Percentiles rank a stretch among this genome's conserved stretches.
Conservation (phyloP, 768 basidiomycete species). For the Crassisporium funariophilum region DNA sequence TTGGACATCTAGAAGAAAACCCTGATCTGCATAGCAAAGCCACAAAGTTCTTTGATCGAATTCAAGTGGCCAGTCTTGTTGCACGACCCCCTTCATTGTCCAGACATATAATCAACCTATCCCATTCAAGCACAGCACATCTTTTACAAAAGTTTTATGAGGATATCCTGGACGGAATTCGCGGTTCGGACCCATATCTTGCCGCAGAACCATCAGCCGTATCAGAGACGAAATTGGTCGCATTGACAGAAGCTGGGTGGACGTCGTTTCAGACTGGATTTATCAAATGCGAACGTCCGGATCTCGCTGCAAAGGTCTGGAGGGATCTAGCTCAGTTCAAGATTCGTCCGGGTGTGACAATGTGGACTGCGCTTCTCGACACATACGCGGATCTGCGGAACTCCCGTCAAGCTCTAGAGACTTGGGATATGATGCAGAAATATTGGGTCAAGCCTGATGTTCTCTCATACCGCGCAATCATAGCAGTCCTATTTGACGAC, state of each 20-base stretch:
- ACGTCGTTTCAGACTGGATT: constrained; percentile 67
- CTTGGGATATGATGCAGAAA: constrained; percentile 68
- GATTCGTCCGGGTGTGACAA: constrained; percentile 51
- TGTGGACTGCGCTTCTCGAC: constrained; percentile 76
- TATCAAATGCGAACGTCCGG: constrained; percentile 52
- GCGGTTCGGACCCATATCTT: constrained; percentile 55
- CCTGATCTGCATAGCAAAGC: constrained; percentile 43
- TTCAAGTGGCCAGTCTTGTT: constrained; percentile 55
- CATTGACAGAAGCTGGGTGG: constrained; percentile 63
- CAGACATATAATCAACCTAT: constrained; percentile 51
- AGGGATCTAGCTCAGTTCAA: constrained; percentile 56
- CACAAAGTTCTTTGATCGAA: constrained; percentile 44
- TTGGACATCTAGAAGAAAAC: constrained; percentile 37
- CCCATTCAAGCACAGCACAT: constrained; percentile 30
- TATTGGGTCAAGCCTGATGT: constrained; percentile 59
- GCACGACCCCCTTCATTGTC: constrained; percentile 50
- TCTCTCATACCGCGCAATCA: constrained; percentile 68
- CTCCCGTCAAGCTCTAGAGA: constrained; percentile 51
- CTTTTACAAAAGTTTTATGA: constrained; percentile 52
- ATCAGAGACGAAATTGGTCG: constrained; percentile 32
- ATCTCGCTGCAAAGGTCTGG: constrained; percentile 69
- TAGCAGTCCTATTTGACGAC: constrained; percentile 59
- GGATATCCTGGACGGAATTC: constrained; percentile 51
- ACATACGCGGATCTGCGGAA: constrained; percentile 57
- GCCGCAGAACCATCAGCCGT: constrained; percentile 41